Evolutionary conservation across 768 basidiomycete species (phyloP).

Genomic region (Jaapia argillacea): DNA sequence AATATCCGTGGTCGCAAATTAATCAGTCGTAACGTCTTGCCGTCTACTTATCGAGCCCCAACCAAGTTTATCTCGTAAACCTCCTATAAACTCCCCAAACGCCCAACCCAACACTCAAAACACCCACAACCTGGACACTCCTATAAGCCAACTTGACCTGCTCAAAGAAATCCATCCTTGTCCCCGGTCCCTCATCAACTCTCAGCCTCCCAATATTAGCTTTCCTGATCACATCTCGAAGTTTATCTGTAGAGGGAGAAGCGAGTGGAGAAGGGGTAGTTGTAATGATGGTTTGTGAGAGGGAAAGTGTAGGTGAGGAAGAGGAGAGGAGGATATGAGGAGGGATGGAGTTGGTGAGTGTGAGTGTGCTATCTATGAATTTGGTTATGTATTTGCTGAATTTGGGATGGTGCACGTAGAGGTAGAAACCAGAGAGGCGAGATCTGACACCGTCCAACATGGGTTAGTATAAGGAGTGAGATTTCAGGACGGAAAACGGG

Average conservation of each 20-base stretch:
- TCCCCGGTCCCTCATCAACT: background rate
- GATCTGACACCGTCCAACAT: background rate
- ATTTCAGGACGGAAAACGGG: background rate
- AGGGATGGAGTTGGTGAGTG: slow-evolving; percentile 1
- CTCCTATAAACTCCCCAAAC: background rate
- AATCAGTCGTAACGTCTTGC: background rate
- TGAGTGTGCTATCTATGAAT: slow-evolving; percentile 1
- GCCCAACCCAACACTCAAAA: background rate
- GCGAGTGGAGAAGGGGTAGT: too few relatives aligned
- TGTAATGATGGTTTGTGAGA: background rate
- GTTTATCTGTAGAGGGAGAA: too few relatives aligned
- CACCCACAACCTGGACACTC: background rate
- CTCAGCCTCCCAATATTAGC: background rate
- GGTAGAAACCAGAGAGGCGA: slow-evolving; percentile 3
- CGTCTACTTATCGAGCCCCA: background rate
- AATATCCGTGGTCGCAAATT: too few relatives aligned
- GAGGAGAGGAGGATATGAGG: slow-evolving; percentile 1
- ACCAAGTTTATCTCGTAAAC: background rate
- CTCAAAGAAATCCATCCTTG: background rate
- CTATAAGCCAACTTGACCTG: background rate
- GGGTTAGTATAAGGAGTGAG: background rate
- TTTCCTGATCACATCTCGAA: background rate
- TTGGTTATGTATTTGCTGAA: slow-evolving; percentile 2
- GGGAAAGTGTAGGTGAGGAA: background rate
- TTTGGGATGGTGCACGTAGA: background rate